Evolutionary conservation across 495 filamentous ascomycete species (phyloP), one percentile per base, ranked within the genome.

Genomic region (Neohortaea acidophila): DNA sequence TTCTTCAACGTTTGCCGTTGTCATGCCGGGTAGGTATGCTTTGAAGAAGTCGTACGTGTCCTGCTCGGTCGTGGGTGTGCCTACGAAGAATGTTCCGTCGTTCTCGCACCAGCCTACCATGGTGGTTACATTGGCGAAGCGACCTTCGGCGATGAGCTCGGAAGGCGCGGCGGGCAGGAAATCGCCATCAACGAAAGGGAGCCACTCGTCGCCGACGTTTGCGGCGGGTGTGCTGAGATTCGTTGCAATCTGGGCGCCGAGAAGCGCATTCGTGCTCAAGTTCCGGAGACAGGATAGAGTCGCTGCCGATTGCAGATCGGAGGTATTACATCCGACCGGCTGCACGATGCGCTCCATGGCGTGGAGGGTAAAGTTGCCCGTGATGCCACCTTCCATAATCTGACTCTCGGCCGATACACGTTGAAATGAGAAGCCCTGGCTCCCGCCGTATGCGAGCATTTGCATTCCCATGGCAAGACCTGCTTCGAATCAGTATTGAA

Each of bases 121-220:
- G 0, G 54, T 41, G 10, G 55, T 52, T 0, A 52, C 53, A 41
- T 58, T 57, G 21, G 55, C 52, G 35, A 63, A 58, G 5, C 51
- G 41, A 4, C 57, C 52, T 25, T 51, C 38, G 24, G 54, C 51
- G 32, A 61, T 39, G 2, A 60, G 54, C 21, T 59, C 35, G 19
- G 58, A 62, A 9, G 59, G 59, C n/a, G 58, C 35, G 18, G 51
- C 56, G 5, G 54, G 53, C 1, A 64, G 51, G 39, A 63, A 59
- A 43, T 64, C 61, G 7, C 55, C 48, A 42, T 66, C 63, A 14
- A 58, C 54, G 21, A 54, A 57, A 3, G 64, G 59, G 21, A 34
- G 32, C 32, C 32, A 34, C 32, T 34, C 17, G 19, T 34, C 32
- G 4, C 32, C 32, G 4, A 34, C 21, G 32, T 34, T 34, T 15